Base-by-base conservation (phyloP, 73 alveolate species). In the Paramecium tetraurelia region DNA sequence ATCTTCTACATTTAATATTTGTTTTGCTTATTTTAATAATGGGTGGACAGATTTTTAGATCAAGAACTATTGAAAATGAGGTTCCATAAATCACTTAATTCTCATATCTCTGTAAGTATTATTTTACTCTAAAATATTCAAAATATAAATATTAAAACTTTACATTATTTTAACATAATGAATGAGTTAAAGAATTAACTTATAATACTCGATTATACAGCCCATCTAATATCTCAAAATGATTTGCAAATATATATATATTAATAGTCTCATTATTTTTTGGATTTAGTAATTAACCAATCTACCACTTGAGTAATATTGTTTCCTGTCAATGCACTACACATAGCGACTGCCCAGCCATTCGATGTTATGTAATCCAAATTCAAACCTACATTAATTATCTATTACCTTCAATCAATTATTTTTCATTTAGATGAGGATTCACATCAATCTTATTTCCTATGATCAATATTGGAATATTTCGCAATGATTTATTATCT, bases 391-490 rank as follows among this genome's bases (percentile, higher is more conserved):
- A 21, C 43, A 63, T 29, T 18, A 21, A 31, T n/a, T n/a, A n/a
- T 24, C 4, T 4, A 8, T 85, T n/a, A 80, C 95, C 94, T 63
- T 94, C 89, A n/a, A 97, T 95, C 16, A 96, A 94, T 38, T 97
- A 98, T 27, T 94, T 89, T 92, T 95, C 98, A 53, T 89, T 93
- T 95, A 97, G 53, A 92, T 97, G 99, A 22, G 98, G 98, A 40
- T 94, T 96, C n/a, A 96, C 86, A 94, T 97, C 99, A 33, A 96
- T 95, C 94, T 97, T 97, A 93, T 97, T 97, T 22, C 96, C 93
- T 16, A 97, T 69, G 6, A 97, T 92, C 44, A 97, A 93, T 44
- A 97, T 53, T 21, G 99, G 99, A 58, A 96, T 94, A 20, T 92
- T 93, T 38, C 80, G 92, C 41, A 97, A 89, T 2, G 93, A 97